phyloP scores from a whole-genome alignment of 148 eudicot species.

The Rhododendron williamsianum region DNA sequence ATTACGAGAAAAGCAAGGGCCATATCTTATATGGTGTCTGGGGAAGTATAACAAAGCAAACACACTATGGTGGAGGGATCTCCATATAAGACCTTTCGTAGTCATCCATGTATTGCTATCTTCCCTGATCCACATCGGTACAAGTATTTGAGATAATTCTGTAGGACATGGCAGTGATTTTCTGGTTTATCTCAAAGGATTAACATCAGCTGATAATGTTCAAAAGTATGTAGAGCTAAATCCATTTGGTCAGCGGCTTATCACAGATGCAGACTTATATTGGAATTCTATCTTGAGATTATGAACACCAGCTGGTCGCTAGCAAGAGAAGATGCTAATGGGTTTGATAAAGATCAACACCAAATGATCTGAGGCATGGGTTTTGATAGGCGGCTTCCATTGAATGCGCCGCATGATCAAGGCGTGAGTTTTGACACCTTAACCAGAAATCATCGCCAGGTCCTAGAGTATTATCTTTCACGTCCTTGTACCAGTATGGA shows the following conservation, averaged over 20 bases:
- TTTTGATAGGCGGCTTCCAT: conserved; percentile 23
- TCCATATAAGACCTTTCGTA: conserved; percentile 73
- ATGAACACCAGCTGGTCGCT: conserved; percentile 9
- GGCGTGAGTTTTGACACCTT: conserved; percentile 26
- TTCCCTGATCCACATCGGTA: conserved; percentile 51
- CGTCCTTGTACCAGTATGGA: conserved; percentile 36
- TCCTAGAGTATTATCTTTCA: conserved; percentile 48
- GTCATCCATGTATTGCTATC: conserved; percentile 69
- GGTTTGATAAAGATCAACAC: conserved; percentile 11
- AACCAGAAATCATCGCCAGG: conserved; percentile 38
- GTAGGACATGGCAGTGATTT: conserved; percentile 54
- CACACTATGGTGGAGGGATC: conserved; percentile 84
- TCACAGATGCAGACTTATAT: conserved; percentile 30
- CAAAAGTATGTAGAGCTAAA: conserved; percentile 53
- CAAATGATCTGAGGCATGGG: conserved; percentile 38
- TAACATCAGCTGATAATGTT: conserved; percentile 49
- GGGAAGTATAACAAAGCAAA: conserved; percentile 67
- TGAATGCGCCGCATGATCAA: conserved; percentile 39
- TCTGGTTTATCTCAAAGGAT: conserved; percentile 52
- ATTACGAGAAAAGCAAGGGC: conserved; percentile 50
- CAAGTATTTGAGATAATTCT: conserved; percentile 40
- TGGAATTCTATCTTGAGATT: conserved; percentile 57
- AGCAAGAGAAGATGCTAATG: conserved; percentile 4
- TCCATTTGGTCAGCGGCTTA: conserved; percentile 66
- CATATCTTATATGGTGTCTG: conserved; percentile 57